A percentile compares a stretch with the other conserved stretches of the same genome.
These are phyloP conservation scores for Fallopia convolvulus DNA, from an alignment of 148 eudicot species.

Conservation along the genomic window DNA sequence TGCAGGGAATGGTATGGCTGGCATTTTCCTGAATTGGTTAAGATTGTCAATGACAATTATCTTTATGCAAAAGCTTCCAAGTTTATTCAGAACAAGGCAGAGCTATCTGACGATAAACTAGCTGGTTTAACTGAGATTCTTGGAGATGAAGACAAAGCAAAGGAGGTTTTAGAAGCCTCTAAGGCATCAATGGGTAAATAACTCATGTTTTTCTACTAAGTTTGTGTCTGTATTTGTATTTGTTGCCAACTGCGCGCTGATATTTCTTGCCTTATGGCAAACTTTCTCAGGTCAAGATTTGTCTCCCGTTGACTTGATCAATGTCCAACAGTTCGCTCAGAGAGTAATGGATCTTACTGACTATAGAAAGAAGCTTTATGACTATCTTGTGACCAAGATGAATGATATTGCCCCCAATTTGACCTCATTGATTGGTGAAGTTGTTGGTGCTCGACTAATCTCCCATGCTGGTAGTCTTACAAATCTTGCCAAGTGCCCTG, in stretches of 20 bases:
- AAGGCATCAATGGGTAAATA: slow-evolving; percentile 93
- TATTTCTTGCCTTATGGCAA: not conserved
- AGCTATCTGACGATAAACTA: slow-evolving; percentile 62
- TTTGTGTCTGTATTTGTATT: not conserved
- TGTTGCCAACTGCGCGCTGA: not conserved
- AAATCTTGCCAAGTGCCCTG: slow-evolving; percentile 96
- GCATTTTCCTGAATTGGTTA: slow-evolving; percentile 94
- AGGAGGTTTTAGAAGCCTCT: slow-evolving; percentile 90
- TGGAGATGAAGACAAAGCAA: slow-evolving; percentile 97
- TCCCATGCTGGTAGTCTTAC: slow-evolving; percentile 99
- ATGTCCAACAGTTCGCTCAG: slow-evolving; percentile 86
- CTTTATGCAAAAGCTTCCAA: slow-evolving; percentile 80
- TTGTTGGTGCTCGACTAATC: slow-evolving; percentile 93
- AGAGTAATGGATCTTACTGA: slow-evolving; percentile 94
- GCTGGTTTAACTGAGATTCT: slow-evolving; percentile 67
- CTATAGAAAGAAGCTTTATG: slow-evolving; percentile 81
- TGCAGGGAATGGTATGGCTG: slow-evolving; percentile 95
- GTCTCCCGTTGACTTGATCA: slow-evolving; percentile 82
- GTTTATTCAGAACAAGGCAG: slow-evolving; percentile 70
- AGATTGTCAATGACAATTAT: slow-evolving; percentile 86
- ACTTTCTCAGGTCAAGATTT: slow-evolving; percentile 75
- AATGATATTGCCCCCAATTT: slow-evolving; percentile 91
- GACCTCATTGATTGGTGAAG: slow-evolving; percentile 92
- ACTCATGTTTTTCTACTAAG: not conserved
- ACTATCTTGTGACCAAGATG: slow-evolving; percentile 83